A percentile compares a stretch with the other conserved stretches of the same genome.
These are phyloP conservation scores for Coprinellus aureogranulatus DNA, from an alignment of 768 basidiomycete species.

Conservation along the genomic window DNA sequence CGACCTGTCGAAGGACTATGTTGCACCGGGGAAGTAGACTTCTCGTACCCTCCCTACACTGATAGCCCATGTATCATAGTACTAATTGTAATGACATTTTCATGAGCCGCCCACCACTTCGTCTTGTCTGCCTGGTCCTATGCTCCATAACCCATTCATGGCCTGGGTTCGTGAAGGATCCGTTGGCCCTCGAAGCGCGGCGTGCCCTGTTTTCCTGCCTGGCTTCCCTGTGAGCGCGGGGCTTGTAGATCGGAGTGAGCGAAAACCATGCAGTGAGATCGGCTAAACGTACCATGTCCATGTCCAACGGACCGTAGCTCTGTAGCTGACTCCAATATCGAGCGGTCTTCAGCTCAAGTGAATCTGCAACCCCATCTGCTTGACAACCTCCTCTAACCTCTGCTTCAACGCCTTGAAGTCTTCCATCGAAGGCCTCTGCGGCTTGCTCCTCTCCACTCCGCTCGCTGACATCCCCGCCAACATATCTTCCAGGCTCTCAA, in stretches of 20 bases:
- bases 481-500: constrained; percentile 60
- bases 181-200: background rate
- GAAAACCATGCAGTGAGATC: no score
- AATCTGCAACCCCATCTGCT: background rate
- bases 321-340: no score
- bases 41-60: background rate
- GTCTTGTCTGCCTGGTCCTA: background rate
- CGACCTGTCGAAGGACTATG: constrained; percentile 77
- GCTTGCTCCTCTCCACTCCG: constrained; percentile 7
- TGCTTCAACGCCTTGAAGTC: constrained; percentile 20
- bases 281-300: no score
- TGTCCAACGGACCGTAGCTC: no score
- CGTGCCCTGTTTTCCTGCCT: no score
- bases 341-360: background rate
- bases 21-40: constrained; percentile 33
- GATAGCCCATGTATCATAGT: background rate
- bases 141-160: background rate
- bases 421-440: constrained; percentile 33
- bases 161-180: background rate
- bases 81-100: background rate
- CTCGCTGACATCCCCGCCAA: constrained; percentile 42
- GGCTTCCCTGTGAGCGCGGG: background rate
- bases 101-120: background rate
- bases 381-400: background rate
- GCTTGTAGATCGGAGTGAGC: background rate